These are phyloP conservation scores for Monosporascus cannonballus DNA, from an alignment of 2,329 filamentous ascomycete species.

Conservation along the genomic window DNA sequence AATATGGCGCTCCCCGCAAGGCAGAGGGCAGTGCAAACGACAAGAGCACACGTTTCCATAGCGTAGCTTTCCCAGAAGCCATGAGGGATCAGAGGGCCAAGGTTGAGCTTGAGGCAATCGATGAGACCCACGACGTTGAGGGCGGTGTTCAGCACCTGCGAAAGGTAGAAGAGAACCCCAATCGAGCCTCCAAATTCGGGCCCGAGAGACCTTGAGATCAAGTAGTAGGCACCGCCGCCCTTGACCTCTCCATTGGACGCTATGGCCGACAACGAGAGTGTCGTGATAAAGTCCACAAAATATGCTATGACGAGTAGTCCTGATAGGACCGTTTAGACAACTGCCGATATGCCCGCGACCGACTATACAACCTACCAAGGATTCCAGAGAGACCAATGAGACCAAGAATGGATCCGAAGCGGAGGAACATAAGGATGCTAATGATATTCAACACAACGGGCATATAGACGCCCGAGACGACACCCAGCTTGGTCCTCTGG, in stretches of 20 bases:
- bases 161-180: slow-evolving; percentile 82
- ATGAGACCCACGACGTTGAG: slow-evolving; percentile 84
- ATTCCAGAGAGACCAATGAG: slow-evolving; percentile 76
- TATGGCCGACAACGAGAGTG: slow-evolving; percentile 80
- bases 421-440: slow-evolving; percentile 87
- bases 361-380: slow-evolving; percentile 50
- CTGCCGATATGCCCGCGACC: background rate
- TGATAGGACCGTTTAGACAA: slow-evolving; percentile 26
- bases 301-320: slow-evolving; percentile 72
- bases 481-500: slow-evolving; percentile 61
- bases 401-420: slow-evolving; percentile 79
- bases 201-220: slow-evolving; percentile 79
- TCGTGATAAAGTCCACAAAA: slow-evolving; percentile 74
- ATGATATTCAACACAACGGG: slow-evolving; percentile 85
- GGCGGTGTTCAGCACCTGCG: slow-evolving; percentile 80
- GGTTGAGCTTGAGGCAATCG: slow-evolving; percentile 73
- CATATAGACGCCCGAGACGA: slow-evolving; percentile 75
- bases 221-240: slow-evolving; percentile 81
- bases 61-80: slow-evolving; percentile 74
- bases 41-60: slow-evolving; percentile 64
- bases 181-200: slow-evolving; percentile 88
- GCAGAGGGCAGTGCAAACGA: slow-evolving; percentile 69
- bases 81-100: slow-evolving; percentile 60
- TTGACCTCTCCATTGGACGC: slow-evolving; percentile 86
- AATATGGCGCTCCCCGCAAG: slow-evolving; percentile 76